A percentile compares a stretch with the other conserved stretches of the same genome.
phyloP scores from a whole-genome alignment of 352 stramenopile genomes.

The Pythium periplocum region DNA sequence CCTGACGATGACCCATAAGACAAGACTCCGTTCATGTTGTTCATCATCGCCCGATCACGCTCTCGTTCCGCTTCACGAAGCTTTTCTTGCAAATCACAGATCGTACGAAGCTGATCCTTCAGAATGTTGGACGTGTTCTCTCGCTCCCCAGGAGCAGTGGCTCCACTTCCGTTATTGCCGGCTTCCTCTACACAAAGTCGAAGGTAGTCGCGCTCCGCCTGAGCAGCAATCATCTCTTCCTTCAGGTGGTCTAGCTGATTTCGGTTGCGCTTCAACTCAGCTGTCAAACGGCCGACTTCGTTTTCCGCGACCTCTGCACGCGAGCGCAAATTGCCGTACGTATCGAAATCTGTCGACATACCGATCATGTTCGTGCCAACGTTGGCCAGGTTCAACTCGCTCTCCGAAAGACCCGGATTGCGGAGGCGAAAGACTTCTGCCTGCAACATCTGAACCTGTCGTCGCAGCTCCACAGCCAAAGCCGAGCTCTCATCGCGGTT shows the following conservation, averaged over 20 bases:
- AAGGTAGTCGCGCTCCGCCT: constrained; percentile 78
- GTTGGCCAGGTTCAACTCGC: constrained; percentile 60
- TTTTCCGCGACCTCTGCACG: constrained; percentile 76
- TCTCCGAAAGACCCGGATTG: constrained; percentile 76
- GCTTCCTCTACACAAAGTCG: constrained; percentile 64
- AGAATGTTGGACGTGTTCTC: constrained; percentile 63
- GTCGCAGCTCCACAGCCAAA: constrained; percentile 65
- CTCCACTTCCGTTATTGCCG: constrained; percentile 10
- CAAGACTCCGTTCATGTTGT: constrained; percentile 13
- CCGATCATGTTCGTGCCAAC: constrained; percentile 60
- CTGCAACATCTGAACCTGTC: constrained; percentile 76
- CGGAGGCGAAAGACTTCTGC: constrained; percentile 77
- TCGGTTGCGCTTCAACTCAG: constrained; percentile 73
- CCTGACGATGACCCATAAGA: not conserved
- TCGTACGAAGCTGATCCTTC: constrained; percentile 76
- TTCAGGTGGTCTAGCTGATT: constrained; percentile 76
- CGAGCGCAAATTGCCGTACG: constrained; percentile 61
- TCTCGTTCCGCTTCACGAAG: constrained; percentile 58
- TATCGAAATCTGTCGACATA: constrained; percentile 69
- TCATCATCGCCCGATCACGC: constrained; percentile 57
- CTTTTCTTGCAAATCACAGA: constrained; percentile 76
- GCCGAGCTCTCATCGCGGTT: constrained; percentile 79
- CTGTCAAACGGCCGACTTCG: constrained; percentile 68
- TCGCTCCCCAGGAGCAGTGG: constrained; percentile 21
- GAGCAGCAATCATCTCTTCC: constrained; percentile 82